Base-by-base conservation (phyloP, 768 basidiomycete species). In the Rhodotorula toruloides region DNA sequence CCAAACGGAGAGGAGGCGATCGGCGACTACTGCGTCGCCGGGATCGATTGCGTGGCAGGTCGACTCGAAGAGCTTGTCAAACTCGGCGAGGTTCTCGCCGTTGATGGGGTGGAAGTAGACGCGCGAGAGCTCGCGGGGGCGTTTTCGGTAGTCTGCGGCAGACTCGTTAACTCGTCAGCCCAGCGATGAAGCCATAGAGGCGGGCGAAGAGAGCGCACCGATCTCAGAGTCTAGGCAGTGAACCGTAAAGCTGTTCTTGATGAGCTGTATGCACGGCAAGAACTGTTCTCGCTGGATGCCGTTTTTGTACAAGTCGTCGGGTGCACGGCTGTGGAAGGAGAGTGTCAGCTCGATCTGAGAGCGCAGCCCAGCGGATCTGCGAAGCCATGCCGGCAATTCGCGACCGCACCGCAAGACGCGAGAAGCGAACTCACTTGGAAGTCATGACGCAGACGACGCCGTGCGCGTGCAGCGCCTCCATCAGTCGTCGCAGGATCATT, bases 241-340 rank as follows among this genome's bases (percentile, higher is more conserved):
- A 21, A 98, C 87, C 54, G 87, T 84, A 68, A 96, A 92, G 21
- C 83, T 85, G 1, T 84, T 78, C 79, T 96, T 97, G 71, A 99
- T 84, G 36, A 98, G 82, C 54, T 97, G 89, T 65, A 99, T 98
- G 34, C 91, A 87, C 16, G 96, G 96, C 52, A 97, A 76, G 79
- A 99, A 99, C 74, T 91, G 93, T 8, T 87, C 84, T 6, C 96
- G 84, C 76, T 99, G 96, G 48, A 99, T 96, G 1, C 96, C 96
- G 70, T 98, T 98, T 84, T 94, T 93, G 81, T 99, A 99, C 2
- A 99, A 82, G 37, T 97, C 90, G 74, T 97, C 88, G 4, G 96
- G 96, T 76, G 96, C 91, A 65, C 96, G 96, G 79, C 94, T 99
- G 72, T 3, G 61, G 40, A 19, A 0, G 54, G 25, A 36, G 19